Base-by-base conservation (phyloP, 441 rosid genomes). In the Kokia cookei region DNA sequence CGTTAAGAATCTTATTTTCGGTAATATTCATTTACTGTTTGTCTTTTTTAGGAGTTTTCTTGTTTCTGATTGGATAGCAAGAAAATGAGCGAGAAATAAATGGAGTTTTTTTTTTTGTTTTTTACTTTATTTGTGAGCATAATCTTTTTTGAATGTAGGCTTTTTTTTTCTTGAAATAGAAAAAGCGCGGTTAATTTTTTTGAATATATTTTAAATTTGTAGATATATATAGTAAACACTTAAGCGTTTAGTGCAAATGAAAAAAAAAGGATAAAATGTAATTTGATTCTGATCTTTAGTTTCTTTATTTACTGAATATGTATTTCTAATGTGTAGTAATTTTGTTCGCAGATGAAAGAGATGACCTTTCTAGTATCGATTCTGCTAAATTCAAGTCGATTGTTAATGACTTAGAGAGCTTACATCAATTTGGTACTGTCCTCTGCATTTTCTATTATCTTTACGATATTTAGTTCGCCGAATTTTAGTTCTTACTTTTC, bases 401-500 rank as follows among this genome's bases (percentile, higher is more conserved):
- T 24, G 50, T 86, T 69, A 50, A 72, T 35, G 76, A 77, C 47
- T 79, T 86, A 69, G 86, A 86, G 77, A 74, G 47, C 72, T 71
- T 86, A 78, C 86, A 86, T 68, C 64, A 82, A 22, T 79, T 75
- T 63, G 89, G 89, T 84, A 81, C 3, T 64, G 22, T 15, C 24
- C 22, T 5, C 26, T 32, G 14, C 11, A 15, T 35, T 1, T 37
- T 37, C 9, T 37, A 37, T 37, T 37, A 37, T 37, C 42, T 37
- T 37, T 37, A 7, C 9, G 42, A 37, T 37, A 37, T 37, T 9
- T 7, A 37, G 9, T 37, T 37, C 42, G 42, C 42, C 42, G 42
- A 37, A 37, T 37, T 0, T 37, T 37, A 37, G 8, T 37, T 7
- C 7, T 37, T 37, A 0, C 2, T 40, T 14, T 53, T 51, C 55